Conservation (phyloP, 345 rosid genomes). For the Passiflora organensis region DNA sequence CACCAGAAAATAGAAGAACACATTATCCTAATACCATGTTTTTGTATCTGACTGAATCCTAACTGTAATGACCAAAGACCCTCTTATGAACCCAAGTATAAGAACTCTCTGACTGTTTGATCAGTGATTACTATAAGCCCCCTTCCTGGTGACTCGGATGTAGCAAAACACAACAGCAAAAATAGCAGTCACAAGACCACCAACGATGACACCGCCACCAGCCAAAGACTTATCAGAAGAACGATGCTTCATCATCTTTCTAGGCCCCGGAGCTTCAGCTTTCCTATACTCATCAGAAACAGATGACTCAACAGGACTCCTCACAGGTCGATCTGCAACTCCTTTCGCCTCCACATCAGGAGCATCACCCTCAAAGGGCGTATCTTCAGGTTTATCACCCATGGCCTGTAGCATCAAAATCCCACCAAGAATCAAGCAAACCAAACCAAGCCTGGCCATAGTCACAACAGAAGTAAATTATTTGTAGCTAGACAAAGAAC, state of each 20-base stretch:
- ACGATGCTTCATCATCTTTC: constrained; percentile 42
- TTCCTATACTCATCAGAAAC: constrained; percentile 3
- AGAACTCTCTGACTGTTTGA: no score
- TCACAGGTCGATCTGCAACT: not conserved
- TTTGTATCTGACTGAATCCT: no score
- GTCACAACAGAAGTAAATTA: no score
- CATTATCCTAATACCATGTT: no score
- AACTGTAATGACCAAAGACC: no score
- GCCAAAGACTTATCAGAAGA: constrained; percentile 39
- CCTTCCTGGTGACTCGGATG: constrained; percentile 56
- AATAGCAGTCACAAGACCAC: constrained; percentile 54
- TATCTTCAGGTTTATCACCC: constrained; percentile 16
- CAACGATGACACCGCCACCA: constrained; percentile 62
- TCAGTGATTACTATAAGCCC: constrained; percentile 6
- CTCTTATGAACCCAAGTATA: no score
- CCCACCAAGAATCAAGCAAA: constrained; percentile 24
- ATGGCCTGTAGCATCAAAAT: constrained; percentile 27
- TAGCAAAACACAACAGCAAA: constrained; percentile 60
- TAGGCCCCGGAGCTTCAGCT: constrained; percentile 41
- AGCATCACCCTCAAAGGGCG: no score
- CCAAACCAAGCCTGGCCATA: constrained; percentile 19
- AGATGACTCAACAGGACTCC: not conserved
- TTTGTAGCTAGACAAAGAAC: no score
- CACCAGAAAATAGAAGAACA: no score
- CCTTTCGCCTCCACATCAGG: not conserved